These are phyloP conservation scores for Chaetoceros muelleri DNA, from an alignment of 108 stramenopile genomes.

Conservation along the genomic window DNA sequence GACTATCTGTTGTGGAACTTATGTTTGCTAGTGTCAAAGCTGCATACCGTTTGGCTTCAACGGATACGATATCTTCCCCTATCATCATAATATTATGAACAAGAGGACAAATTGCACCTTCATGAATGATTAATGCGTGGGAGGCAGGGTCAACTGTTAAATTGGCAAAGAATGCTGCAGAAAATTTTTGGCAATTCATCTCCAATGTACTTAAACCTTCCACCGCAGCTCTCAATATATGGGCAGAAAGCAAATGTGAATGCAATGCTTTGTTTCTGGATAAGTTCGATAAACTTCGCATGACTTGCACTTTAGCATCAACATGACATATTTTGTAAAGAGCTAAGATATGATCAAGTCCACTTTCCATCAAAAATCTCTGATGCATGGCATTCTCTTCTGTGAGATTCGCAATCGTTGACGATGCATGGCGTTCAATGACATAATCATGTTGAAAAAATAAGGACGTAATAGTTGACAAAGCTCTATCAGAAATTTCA, in stretches of 20 bases:
- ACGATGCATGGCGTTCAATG: slow-evolving; percentile 68
- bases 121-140: slow-evolving; percentile 70
- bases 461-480: slow-evolving; percentile 64
- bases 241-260: slow-evolving; percentile 44
- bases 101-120: slow-evolving; percentile 61
- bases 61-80: slow-evolving; percentile 3
- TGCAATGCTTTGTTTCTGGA: slow-evolving; percentile 73
- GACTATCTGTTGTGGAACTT: slow-evolving; percentile 59
- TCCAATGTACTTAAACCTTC: slow-evolving; percentile 26
- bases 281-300: slow-evolving; percentile 64
- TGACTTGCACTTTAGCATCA: slow-evolving; percentile 49
- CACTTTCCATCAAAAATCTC: slow-evolving; percentile 60
- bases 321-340: slow-evolving; percentile 39
- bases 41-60: slow-evolving; percentile 33
- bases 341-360: slow-evolving; percentile 53
- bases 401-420: slow-evolving; percentile 67
- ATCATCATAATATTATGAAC: slow-evolving; percentile 38
- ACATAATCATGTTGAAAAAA: slow-evolving; percentile 53
- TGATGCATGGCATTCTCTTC: slow-evolving; percentile 62
- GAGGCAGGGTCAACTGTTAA: slow-evolving; percentile 58
- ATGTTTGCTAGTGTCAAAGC: slow-evolving; percentile 74
- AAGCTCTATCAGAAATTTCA: slow-evolving; percentile 65
- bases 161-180: slow-evolving; percentile 70
- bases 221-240: slow-evolving; percentile 47
- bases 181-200: slow-evolving; percentile 60